Conservation (phyloP, 257 asterid species). For the Solanum pimpinellifolium region DNA sequence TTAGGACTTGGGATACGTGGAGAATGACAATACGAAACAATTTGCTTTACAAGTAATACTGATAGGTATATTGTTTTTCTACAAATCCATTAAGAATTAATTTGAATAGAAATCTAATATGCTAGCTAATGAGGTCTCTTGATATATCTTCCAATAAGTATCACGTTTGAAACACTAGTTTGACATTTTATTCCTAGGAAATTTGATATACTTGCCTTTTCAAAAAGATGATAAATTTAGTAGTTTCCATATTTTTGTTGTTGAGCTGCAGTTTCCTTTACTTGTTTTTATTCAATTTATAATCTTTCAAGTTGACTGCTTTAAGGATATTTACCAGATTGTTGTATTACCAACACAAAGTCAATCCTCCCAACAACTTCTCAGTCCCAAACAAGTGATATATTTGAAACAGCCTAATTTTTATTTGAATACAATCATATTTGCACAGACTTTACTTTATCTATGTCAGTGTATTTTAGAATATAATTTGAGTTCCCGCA, state of each 20-base stretch:
- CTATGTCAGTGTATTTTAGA: background rate
- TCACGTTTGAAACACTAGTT: background rate
- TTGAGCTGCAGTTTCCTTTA: background rate
- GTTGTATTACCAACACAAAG: background rate
- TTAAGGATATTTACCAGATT: background rate
- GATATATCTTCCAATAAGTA: background rate
- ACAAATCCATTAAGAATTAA: background rate
- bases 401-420: background rate
- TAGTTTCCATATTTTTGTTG: background rate
- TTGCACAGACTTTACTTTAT: background rate
- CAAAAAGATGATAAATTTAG: background rate
- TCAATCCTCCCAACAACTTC: background rate
- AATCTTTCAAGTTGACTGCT: background rate
- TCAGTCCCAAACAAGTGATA: background rate
- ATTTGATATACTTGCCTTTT: background rate
- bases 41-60: background rate
- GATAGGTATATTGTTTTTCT: background rate
- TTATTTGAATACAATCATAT: background rate
- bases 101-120: background rate
- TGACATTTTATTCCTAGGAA: background rate
- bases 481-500: background rate
- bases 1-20: background rate
- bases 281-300: background rate
- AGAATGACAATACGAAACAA: background rate
- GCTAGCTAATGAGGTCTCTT: background rate